Evolutionary conservation across 2,329 filamentous ascomycete genomes (phyloP), one percentile per base, ranked within the genome.

Genomic region (Talaromyces sp.): DNA sequence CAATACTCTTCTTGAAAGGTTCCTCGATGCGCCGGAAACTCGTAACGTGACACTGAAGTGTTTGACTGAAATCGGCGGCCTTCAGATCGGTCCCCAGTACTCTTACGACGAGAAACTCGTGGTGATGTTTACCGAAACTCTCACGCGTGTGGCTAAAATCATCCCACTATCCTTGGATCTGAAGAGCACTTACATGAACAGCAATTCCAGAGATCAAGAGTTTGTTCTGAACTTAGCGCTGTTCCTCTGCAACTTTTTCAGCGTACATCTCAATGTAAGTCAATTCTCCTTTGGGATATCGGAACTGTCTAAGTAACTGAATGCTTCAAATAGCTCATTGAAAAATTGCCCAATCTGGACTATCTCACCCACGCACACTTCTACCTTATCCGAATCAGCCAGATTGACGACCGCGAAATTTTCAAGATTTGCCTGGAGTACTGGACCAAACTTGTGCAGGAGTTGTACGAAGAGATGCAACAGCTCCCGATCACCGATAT

Each of bases 371-470:
- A 99, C 75, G 94, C 92, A 19, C 95, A 99, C 79, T 98, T 96
- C 79, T 99, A 99, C 79, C 88, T 99, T 14, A 97, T 99, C 74
- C 90, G 94, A 68, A 97, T 99, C 78, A 97, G 93, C 57, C 93
- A 99, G 81, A 99, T 99, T 70, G 95, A 99, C 71, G 96, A 99
- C 75, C 90, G 95, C 63, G 95, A 99, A 78, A 97, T 99, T 69
- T 99, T 99, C 87, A 99, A 99, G 85, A 99, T 99, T 74, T 96
- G 92, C 76, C 83, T 99, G 68, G 96, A 99, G 77, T 99, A 99
- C 82, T 99, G 95, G 95, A 95, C 96, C 43, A 98, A 97, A 80
- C 85, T 98, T 60, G 96, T 99, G 7, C 94, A 96, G 74, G 95
- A 98, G 79, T 86, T 99, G 24, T 99, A 98, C 76, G 95, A 99